Evolutionary conservation across 2,329 filamentous ascomycete species (phyloP), one percentile per base, ranked within the genome.

Genomic region (Xylaria digitata): DNA sequence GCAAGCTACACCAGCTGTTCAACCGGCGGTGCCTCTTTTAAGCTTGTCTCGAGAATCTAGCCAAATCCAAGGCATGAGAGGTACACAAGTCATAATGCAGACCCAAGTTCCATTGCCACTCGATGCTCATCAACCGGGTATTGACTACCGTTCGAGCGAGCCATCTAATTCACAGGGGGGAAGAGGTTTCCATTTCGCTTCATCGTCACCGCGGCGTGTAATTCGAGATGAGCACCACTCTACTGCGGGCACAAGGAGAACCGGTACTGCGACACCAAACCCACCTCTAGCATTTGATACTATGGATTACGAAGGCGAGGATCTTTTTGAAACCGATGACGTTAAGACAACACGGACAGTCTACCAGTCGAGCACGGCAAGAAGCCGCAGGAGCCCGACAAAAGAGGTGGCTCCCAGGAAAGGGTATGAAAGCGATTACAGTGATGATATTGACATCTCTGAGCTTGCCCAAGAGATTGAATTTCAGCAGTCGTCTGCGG

Each of bases 391-490:
- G 52, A 76, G 69, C 42, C 72, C 74, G 4, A 61, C 43, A 53
- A 75, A 71, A 55, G 55, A 63, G 57, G 62, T 64, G n/a, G 17
- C 67, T 34, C 71, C 58, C 11, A 65, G 68, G 21, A 65, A 69
- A 50, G 71, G 66, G 15, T 74, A 74, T 52, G 73, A 77, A 65
- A 83, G 82, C 70, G 83, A 84, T 59, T 84, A 84, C 61, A 82
- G 82, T 63, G 83, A 86, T 49, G 84, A 84, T 63, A 79, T 82
- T 57, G 84, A 84, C 48, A 84, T 87, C 81, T 76, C 86, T 34
- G 84, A 83, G 32, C 79, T 85, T 62, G 85, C 83, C 11, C 80
- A 86, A 66, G 80, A 84, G 69, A 82, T 84, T 43, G 85, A 87
- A 68, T 78, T 78, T 67, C 78, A 78, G 17, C 80, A 83, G 66